Base-by-base conservation (phyloP, 1,284 basidiomycete species). In the Takashimella koratensis region DNA sequence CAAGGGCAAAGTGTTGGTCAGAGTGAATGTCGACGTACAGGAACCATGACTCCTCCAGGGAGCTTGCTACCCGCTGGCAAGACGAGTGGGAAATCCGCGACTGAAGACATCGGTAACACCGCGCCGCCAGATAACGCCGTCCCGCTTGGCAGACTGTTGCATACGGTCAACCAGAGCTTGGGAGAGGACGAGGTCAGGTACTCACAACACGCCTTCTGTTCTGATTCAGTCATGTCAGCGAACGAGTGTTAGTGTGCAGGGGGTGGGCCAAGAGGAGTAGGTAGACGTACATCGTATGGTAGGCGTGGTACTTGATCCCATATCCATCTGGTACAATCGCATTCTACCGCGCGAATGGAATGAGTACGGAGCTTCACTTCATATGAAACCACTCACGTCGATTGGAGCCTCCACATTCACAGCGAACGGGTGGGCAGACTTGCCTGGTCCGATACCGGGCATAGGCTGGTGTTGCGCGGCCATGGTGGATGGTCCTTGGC, bases 231-330 rank as follows among this genome's bases (percentile, higher is more conserved):
- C 13, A 11, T 21, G 49, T 45, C 26, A 40, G 19, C 30, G 39
- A 41, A 43, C 12, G 40, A n/a, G 39, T 48, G 36, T 22, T 5
- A 6, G 20, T 19, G 11, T 5, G 30, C 36, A 16, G 21, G 22
- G 30, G 16, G 30, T 16, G 30, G 30, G 30, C 8, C 8, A 36
- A 36, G 30, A 36, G 10, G 30, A 36, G n/a, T n/a, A n/a, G n/a
- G n/a, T n/a, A 11, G 8, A 58, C 65, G 60, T 41, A 66, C 66
- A 71, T 71, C 2, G 68, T 71, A 47, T 71, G 68, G 55, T 71
- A 71, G 3, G 68, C 68, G 46, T 71, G 68, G 56, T 71, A 71
- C 47, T 71, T 71, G 53, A 71, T 69, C 6, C 68, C 68, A 51
- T 71, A 71, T 8, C 68, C 67, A 50, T 71, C 68, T 21, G 68